phyloP scores from a whole-genome alignment of 805 yeast species.

The Cyberlindnera xylosilytica region DNA sequence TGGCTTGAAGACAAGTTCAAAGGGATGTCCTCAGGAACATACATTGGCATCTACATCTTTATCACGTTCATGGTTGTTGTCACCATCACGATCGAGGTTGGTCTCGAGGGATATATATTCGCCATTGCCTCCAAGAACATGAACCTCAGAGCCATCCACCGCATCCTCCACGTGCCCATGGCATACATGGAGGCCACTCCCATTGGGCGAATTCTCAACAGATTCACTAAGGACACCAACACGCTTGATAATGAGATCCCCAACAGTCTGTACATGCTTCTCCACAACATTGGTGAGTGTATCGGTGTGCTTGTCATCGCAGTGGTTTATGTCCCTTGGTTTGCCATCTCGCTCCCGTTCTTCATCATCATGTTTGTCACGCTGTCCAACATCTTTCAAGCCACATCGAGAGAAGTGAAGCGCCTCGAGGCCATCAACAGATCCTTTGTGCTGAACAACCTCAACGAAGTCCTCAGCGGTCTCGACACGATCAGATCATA shows the following conservation, averaged over 20 bases:
- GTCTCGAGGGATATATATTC: conserved; percentile 11
- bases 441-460: conserved; percentile 64
- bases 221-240: conserved; percentile 61
- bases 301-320: conserved; percentile 61
- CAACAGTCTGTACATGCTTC: conserved; percentile 56
- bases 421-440: conserved; percentile 71
- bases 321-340: conserved; percentile 70
- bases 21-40: conserved; percentile 24
- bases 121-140: conserved; percentile 15
- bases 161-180: conserved; percentile 72
- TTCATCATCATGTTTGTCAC: conserved; percentile 39
- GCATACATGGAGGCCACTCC: conserved; percentile 74
- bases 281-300: conserved; percentile 41
- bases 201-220: conserved; percentile 1
- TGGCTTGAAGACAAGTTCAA: conserved; percentile 64
- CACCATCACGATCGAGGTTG: conserved; percentile 44
- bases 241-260: conserved; percentile 72
- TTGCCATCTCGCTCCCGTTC: conserved; percentile 59
- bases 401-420: conserved; percentile 71
- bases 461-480: conserved; percentile 69
- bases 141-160: conserved; percentile 49
- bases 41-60: conserved; percentile 64
- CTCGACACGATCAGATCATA: conserved; percentile 60
- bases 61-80: conserved; percentile 31
- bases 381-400: conserved; percentile 55